Evolutionary conservation across 129 eudicot species (phyloP), one percentile per base, ranked within the genome.

Genomic region (Saussurea involucrata): DNA sequence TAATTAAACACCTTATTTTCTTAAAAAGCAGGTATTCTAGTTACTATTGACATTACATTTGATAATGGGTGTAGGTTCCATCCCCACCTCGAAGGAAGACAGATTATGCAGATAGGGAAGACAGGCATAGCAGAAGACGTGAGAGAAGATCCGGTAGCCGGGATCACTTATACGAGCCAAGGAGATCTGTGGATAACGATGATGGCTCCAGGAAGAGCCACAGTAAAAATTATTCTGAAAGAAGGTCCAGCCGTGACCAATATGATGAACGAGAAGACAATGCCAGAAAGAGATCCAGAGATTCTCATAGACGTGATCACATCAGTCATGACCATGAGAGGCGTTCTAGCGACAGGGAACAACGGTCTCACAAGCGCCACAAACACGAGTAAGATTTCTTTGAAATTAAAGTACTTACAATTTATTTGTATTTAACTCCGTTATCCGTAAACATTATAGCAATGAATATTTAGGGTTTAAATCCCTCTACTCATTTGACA

Each of bases 1-100:
- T 13, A 65, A 49, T n/a, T n/a, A 53, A 31, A 17, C 17, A 27
- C 42, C 1, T 77, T 32, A 17, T 60, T 70, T 34, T 60, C 20
- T 72, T 32, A 73, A 11, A 11, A 20, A 58, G 27, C 65, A 21
- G 68, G 63, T 27, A 24, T 29, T 33, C 49, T 75, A 4, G 25
- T 10, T 36, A 15, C 37, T 4, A 27, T 71, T 53, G 36, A 80
- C 71, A 13, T 61, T 13, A 31, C 5, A 4, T 73, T 67, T 17
- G 10, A 57, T 65, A 10, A 53, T 28, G 21, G 13, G 0, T 76
- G 71, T 20, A 90, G 96, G 83, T 88, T 42, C 97, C 98, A 60
- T 83, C 97, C 8, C 98, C 97, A 27, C 98, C 98, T 15, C 70
- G 90, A 84, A 81, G 90, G 58, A 83, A 85, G 73, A 80, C 73